A percentile compares a stretch with the other conserved stretches of the same genome.
phyloP scores from a whole-genome alignment of 768 basidiomycete species.

The Pleurotus tuoliensis region DNA sequence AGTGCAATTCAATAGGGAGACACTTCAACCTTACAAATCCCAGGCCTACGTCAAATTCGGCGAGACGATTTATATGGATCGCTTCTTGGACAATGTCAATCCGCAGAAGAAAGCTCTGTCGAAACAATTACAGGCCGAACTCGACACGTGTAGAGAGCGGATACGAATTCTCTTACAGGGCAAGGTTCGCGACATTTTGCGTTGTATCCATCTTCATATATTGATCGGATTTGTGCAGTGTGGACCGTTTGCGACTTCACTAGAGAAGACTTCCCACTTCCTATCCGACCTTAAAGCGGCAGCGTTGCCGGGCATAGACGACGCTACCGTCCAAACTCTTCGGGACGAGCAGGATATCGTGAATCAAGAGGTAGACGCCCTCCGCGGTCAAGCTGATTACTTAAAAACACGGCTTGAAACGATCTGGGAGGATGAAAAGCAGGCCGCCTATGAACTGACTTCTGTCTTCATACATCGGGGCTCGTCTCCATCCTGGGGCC shows the following conservation, averaged over 20 bases:
- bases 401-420: constrained; percentile 70
- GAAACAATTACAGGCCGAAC: constrained; percentile 63
- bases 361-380: constrained; percentile 50
- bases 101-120: constrained; percentile 66
- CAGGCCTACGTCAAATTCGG: constrained; percentile 93
- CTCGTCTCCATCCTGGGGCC: constrained; percentile 80
- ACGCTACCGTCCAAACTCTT: constrained; percentile 49
- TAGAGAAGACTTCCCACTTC: constrained; percentile 56
- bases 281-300: constrained; percentile 43
- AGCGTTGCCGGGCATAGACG: constrained; percentile 51
- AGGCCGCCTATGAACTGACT: constrained; percentile 82
- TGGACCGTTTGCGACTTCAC: constrained; percentile 51
- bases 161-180: constrained; percentile 64
- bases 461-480: constrained; percentile 96
- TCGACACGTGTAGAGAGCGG: constrained; percentile 63
- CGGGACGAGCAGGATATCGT: constrained; percentile 51
- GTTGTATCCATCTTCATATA: neutral
- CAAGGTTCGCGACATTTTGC: constrained; percentile 45
- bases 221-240: constrained; percentile 36
- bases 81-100: constrained; percentile 80
- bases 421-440: constrained; percentile 66
- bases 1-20: constrained; percentile 92
- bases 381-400: constrained; percentile 42
- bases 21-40: constrained; percentile 89
- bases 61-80: constrained; percentile 85